Evolutionary conservation across 2,329 filamentous ascomycete genomes (phyloP), one percentile per base, ranked within the genome.

Genomic region (Epichloe scottii): DNA sequence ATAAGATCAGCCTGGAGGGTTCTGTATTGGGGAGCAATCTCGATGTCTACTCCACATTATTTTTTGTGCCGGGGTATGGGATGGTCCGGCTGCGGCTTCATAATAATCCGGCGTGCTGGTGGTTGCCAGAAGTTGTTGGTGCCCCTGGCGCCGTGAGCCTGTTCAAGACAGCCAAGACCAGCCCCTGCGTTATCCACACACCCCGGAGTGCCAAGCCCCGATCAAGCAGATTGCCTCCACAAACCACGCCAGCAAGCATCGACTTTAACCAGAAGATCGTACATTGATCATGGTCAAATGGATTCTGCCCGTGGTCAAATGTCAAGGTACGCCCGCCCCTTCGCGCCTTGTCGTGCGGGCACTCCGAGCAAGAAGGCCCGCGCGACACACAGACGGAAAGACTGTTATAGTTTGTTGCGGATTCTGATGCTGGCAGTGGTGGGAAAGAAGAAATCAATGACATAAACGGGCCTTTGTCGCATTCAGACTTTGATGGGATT

Each of bases 181-280:
- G 42, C 42, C n/a, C 17, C 12, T 11, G 14, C 10, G 4, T 26
- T n/a, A 35, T 15, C 5, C 41, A 21, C 17, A 51, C 49, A 37
- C 49, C 46, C 50, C 41, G 17, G 39, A 26, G 51, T 48, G 43
- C 4, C n/a, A 14, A 14, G 8, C 3, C 19, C 42, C 35, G 42
- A 50, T 46, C 23, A 10, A 30, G 34, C 34, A 49, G 37, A 47
- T 53, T 43, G 33, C 47, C 33, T 33, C 23, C 39, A n/a, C 40
- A 49, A 19, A 39, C 34, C 40, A 52, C 47, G 21, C n/a, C 41
- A 12, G 26, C 42, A 41, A 41, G 47, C 44, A 53, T 53, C 51
- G 51, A 43, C 43, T 45, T 50, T 53, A 44, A 38, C 43, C 41
- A 46, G 48, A 47, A 46, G 51, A 53, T 53, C 51, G 51, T 41